These are phyloP conservation scores for Rhinocladiella mackenziei DNA, from an alignment of 2,329 filamentous ascomycete species.

Conservation along the genomic window DNA sequence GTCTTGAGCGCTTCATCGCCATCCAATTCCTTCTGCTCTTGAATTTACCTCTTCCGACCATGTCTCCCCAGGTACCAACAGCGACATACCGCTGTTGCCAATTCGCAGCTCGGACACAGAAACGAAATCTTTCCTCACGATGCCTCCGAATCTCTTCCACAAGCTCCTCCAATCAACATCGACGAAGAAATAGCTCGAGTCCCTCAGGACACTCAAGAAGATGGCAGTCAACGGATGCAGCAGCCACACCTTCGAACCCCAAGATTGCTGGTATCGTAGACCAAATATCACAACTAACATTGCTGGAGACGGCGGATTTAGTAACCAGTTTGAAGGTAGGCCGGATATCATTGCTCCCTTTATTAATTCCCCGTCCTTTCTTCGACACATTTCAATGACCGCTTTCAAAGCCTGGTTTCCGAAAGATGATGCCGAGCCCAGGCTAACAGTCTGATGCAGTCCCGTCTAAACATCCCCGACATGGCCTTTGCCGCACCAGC, in stretches of 20 bases:
- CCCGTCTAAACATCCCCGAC: conserved; percentile 94
- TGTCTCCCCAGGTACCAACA: conserved; percentile 16
- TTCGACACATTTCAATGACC: too few species aligned
- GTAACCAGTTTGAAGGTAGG: conserved; percentile 90
- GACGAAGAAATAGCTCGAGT: conserved; percentile 31
- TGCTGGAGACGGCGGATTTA: conserved; percentile 94
- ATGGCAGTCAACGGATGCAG: conserved; percentile 80
- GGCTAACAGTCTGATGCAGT: conserved; percentile 49
- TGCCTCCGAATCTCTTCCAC: conserved; percentile 40
- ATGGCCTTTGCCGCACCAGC: conserved; percentile 88
- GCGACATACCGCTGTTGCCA: conserved; percentile 23
- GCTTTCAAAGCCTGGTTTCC: neutral
- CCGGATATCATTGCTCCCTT: conserved; percentile 1
- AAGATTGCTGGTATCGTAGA: conserved; percentile 96
- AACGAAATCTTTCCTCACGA: conserved; percentile 30
- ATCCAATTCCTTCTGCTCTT: too few species aligned
- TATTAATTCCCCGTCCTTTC: too few species aligned
- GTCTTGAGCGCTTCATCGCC: neutral
- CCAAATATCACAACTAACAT: conserved; percentile 96
- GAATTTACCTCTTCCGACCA: neutral
- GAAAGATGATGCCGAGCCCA: neutral
- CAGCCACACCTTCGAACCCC: conserved; percentile 64
- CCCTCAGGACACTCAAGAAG: conserved; percentile 53
- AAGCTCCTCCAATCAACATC: conserved; percentile 39
- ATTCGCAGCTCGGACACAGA: conserved; percentile 28